Evolutionary conservation across 805 yeast genomes (phyloP).

Genomic region (Grigorovia jiainica): DNA sequence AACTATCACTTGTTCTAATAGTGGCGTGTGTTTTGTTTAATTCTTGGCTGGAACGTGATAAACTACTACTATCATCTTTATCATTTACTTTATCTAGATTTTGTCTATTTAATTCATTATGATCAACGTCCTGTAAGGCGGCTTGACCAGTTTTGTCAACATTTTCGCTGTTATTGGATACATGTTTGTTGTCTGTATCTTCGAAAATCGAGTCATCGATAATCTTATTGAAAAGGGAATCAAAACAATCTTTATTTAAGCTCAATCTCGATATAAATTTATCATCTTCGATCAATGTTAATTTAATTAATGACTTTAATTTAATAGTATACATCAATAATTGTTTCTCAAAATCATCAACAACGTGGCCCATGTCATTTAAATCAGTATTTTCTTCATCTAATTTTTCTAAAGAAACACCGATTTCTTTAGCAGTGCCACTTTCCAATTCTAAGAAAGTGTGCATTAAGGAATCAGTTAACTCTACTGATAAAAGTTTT

Average conservation of each 20-base stretch:
- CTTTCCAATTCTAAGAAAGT: conserved; percentile 23
- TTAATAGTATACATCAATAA: conserved; percentile 22
- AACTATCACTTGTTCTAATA: conserved; percentile 1
- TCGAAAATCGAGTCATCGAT: conserved; percentile 19
- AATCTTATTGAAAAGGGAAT: conserved; percentile 15
- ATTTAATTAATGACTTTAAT: conserved; percentile 19
- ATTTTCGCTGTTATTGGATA: background rate
- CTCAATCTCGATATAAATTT: conserved; percentile 11
- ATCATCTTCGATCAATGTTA: conserved; percentile 12
- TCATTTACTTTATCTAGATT: conserved; percentile 2
- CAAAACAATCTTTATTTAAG: conserved; percentile 21
- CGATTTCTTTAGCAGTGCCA: conserved; percentile 14
- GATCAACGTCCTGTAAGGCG: background rate
- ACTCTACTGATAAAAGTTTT: conserved; percentile 7
- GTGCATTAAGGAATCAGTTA: conserved; percentile 8
- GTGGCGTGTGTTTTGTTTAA: conserved; percentile 1
- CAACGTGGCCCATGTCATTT: too few species aligned
- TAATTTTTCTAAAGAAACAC: conserved; percentile 15
- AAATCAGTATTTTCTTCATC: conserved; percentile 22
- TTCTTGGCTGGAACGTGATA: conserved; percentile 1
- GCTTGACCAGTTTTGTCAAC: background rate
- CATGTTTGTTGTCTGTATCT: conserved; percentile 2
- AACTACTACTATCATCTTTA: conserved; percentile 7
- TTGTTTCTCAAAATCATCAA: conserved; percentile 16
- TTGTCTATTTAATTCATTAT: background rate